Evolutionary conservation across 805 yeast species (phyloP).

Genomic region (Priceomyces haplophilus): DNA sequence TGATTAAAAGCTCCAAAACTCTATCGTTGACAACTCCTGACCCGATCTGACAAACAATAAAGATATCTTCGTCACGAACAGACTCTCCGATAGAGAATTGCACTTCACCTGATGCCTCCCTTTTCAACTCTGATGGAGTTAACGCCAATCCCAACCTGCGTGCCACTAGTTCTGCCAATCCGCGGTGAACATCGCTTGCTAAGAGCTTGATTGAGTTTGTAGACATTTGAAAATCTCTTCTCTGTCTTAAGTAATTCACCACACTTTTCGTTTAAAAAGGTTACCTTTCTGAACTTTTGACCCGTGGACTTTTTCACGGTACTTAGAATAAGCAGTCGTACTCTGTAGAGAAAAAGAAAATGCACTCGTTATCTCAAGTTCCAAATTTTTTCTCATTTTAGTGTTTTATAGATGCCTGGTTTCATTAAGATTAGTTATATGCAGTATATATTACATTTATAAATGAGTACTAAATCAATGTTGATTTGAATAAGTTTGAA

Average conservation of each 20-base stretch:
- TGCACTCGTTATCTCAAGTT: no score
- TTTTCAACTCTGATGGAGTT: slow-evolving; percentile 64
- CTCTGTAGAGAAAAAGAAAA: no score
- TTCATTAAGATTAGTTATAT: no score
- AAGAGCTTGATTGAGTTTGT: slow-evolving; percentile 56
- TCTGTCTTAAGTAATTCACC: neutral
- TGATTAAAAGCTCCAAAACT: slow-evolving; percentile 80
- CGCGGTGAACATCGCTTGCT: slow-evolving; percentile 79
- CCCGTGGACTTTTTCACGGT: neutral
- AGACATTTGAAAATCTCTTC: slow-evolving; percentile 49
- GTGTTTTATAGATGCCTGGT: no score
- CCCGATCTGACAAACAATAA: slow-evolving; percentile 74
- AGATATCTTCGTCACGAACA: slow-evolving; percentile 80
- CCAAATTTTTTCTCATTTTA: no score
- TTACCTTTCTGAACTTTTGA: neutral
- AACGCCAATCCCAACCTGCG: slow-evolving; percentile 64
- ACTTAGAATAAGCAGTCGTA: no score
- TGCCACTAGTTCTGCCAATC: slow-evolving; percentile 73
- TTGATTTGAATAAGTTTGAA: no score
- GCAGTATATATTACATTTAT: no score
- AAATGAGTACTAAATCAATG: no score
- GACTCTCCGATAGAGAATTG: slow-evolving; percentile 72
- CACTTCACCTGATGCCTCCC: slow-evolving; percentile 81
- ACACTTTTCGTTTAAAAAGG: neutral
- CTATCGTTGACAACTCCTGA: slow-evolving; percentile 81